Evolutionary conservation across 805 yeast genomes (phyloP), one percentile per base, ranked within the genome.

Genomic region (Scheffersomyces ergatensis): DNA sequence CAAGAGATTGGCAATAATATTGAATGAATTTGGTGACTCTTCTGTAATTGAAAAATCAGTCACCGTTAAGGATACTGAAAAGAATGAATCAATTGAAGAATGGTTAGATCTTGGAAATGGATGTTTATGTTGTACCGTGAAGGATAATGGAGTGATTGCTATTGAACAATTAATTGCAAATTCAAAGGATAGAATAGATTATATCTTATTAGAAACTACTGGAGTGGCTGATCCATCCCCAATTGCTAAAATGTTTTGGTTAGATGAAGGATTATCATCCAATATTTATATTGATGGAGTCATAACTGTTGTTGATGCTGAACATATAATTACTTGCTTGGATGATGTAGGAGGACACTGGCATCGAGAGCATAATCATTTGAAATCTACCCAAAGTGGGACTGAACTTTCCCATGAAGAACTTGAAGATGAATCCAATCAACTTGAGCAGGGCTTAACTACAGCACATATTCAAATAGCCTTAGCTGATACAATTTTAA

Each of bases 211-310:
- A 39, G 99, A 93, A 57, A 93, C 99, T 0, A 89, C 96, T 0
- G 99, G 99, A 0, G 75, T 93, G 13, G 99, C 99, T 0, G 98
- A 93, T 57, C 99, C 99, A 0, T 97, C 90, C 0, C 98, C 98
- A 0, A 89, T 93, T 20, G 97, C 97, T 4, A 79, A 82, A 48
- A 92, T 92, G 97, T 93, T 93, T 63, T 93, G 99, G 99, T 73
- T 90, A 23, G 99, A 93, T 59, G 92, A 87, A 18, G 97, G 90
- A 0, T 69, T 93, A 43, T 75, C 83, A 13, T 82, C 96, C 3
- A 83, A 82, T 49, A 89, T 93, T 2, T 86, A 87, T 58, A 83
- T 93, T 24, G 98, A 92, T 61, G 96, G 96, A 0, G 88, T 92
- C 4, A 76, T 93, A 12, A 85, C 97, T 0, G 97, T 92, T 2